Evolutionary conservation across 2,329 filamentous ascomycete genomes (phyloP).

Genomic region (Aspergillus piperis): DNA sequence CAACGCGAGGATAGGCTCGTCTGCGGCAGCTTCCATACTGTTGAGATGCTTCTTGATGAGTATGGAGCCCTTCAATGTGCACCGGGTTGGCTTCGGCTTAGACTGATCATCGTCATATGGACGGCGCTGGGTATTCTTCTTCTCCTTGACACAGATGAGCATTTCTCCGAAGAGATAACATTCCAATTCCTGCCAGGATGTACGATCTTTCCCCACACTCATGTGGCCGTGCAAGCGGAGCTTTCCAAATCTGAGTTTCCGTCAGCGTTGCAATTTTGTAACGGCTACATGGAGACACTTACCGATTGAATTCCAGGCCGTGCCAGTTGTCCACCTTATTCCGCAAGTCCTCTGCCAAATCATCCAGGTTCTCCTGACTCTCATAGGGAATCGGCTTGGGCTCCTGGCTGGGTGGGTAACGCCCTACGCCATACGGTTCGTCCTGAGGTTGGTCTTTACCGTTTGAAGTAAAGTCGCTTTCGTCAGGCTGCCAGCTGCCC

Average conservation of each 20-base stretch:
- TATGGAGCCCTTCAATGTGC: slow-evolving; percentile 94
- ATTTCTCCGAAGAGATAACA: slow-evolving; percentile 98
- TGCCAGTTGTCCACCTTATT: slow-evolving; percentile 98
- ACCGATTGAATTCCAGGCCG: slow-evolving; percentile 85
- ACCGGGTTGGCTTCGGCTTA: slow-evolving; percentile 68
- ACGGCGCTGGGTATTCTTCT: slow-evolving; percentile 62
- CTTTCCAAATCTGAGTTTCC: slow-evolving; percentile 76
- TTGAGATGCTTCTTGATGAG: slow-evolving; percentile 97
- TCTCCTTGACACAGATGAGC: slow-evolving; percentile 99
- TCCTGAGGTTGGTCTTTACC: slow-evolving; percentile 51
- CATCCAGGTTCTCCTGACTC: slow-evolving; percentile 72
- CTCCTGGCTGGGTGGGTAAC: slow-evolving; percentile 44
- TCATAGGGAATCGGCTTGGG: slow-evolving; percentile 71
- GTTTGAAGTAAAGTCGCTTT: slow-evolving; percentile 70
- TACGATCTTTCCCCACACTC: slow-evolving; percentile 90
- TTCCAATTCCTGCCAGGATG: slow-evolving; percentile 96
- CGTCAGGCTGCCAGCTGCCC: slow-evolving; percentile 83
- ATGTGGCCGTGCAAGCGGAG: slow-evolving; percentile 85
- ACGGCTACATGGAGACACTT: slow-evolving; percentile 27
- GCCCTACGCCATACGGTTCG: slow-evolving; percentile 57
- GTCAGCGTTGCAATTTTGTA: slow-evolving; percentile 1
- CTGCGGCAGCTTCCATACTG: slow-evolving; percentile 70
- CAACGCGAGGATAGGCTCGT: slow-evolving; percentile 83
- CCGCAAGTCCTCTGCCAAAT: slow-evolving; percentile 82
- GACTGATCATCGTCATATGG: slow-evolving; percentile 64